These are phyloP conservation scores for Citrus maxima DNA, from an alignment of 345 rosid species.

Conservation along the genomic window DNA sequence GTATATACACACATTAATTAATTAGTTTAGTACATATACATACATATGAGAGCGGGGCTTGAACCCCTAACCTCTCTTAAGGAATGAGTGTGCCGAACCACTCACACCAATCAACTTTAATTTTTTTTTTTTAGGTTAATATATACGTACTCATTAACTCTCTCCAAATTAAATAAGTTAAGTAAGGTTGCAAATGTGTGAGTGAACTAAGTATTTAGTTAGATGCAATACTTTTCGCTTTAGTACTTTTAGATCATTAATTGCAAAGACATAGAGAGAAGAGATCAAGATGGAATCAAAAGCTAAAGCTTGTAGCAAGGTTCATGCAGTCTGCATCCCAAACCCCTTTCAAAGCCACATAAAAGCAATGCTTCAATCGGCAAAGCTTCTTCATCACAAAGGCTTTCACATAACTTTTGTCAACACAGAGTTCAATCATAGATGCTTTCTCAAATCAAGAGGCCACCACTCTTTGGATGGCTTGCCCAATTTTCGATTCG, in stretches of 20 bases:
- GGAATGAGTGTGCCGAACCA: too few species aligned
- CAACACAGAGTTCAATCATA: not conserved
- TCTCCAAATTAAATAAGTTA: too few species aligned
- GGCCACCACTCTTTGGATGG: not conserved
- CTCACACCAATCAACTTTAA: too few species aligned
- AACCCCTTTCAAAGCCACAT: not conserved
- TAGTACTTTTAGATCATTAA: too few species aligned
- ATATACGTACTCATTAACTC: too few species aligned
- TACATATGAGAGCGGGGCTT: too few species aligned
- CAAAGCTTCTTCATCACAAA: not conserved
- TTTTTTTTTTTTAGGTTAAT: too few species aligned
- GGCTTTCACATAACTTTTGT: not conserved
- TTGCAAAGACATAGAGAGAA: not conserved
- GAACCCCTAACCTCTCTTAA: too few species aligned
- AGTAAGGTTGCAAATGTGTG: rapidly evolving
- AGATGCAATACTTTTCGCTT: too few species aligned
- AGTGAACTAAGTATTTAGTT: too few species aligned
- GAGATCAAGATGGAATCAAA: not conserved
- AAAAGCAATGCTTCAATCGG: not conserved
- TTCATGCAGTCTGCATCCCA: not conserved
- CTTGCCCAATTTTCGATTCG: not conserved
- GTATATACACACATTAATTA: too few species aligned
- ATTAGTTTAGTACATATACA: too few species aligned
- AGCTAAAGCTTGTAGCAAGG: not conserved
- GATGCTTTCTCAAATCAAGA: not conserved